Conservation (phyloP, 169 alveolate species). For the Plasmodium ovale region DNA sequence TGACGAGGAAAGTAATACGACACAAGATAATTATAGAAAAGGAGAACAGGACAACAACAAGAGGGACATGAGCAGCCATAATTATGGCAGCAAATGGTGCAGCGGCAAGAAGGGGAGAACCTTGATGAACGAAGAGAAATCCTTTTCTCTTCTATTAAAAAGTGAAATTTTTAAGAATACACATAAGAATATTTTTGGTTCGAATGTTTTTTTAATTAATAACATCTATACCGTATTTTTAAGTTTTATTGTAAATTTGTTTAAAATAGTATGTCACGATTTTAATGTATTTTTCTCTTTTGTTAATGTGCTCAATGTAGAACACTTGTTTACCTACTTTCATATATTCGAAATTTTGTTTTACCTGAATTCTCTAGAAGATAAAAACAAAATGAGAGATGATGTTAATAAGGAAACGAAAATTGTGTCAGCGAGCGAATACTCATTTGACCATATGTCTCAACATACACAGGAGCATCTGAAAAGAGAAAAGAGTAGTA, state of each 20-base stretch:
- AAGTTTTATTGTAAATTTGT: constrained; percentile 37
- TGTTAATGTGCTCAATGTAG: constrained; percentile 38
- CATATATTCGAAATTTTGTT: constrained; percentile 60
- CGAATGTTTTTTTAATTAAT: constrained; percentile 24
- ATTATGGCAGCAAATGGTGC: neutral
- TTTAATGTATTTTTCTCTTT: constrained; percentile 34
- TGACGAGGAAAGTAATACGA: neutral
- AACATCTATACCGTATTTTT: constrained; percentile 28
- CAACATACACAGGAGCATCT: neutral
- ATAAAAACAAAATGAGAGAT: neutral
- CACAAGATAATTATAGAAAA: constrained; percentile 1
- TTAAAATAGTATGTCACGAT: constrained; percentile 50
- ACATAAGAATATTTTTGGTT: neutral
- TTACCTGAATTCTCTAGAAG: constrained; percentile 13
- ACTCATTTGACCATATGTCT: neutral
- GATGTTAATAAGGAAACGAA: constrained; percentile 8
- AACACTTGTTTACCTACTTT: constrained; percentile 20
- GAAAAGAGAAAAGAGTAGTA: neutral
- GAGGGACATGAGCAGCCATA: neutral
- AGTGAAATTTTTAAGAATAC: constrained; percentile 19
- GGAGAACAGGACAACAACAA: neutral
- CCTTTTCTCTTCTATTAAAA: constrained; percentile 31
- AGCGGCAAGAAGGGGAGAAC: neutral
- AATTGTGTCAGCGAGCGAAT: neutral
- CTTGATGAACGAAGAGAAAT: constrained; percentile 6